These are phyloP conservation scores for Colletotrichum sp. DNA, from an alignment of 2,329 filamentous ascomycete species.

Conservation along the genomic window DNA sequence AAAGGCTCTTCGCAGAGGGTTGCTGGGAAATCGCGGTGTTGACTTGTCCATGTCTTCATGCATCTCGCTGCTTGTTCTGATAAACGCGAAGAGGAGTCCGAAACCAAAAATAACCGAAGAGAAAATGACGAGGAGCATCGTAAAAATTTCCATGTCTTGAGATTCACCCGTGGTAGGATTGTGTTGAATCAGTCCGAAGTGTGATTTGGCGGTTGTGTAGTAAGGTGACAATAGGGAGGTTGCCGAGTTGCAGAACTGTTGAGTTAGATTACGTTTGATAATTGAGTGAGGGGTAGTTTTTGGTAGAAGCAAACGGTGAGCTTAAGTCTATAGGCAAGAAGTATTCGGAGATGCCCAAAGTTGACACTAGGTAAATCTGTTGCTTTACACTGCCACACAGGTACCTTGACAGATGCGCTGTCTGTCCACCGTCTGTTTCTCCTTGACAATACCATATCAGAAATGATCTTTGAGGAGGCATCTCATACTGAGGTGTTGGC, in stretches of 20 bases:
- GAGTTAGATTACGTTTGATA: accelerated
- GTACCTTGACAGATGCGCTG: no score
- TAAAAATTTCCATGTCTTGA: accelerated
- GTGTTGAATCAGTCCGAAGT: accelerated
- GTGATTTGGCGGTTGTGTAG: neutral
- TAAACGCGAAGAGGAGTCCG: neutral
- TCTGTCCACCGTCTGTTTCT: neutral
- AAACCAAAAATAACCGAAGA: neutral
- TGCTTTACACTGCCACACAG: neutral
- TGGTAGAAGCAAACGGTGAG: no score
- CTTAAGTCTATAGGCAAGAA: neutral
- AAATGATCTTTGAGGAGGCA: neutral
- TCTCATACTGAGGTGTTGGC: no score
- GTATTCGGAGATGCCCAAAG: neutral
- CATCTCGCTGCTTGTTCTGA: neutral
- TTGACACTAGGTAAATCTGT: accelerated
- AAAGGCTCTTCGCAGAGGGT: neutral
- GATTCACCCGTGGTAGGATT: accelerated
- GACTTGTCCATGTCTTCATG: neutral
- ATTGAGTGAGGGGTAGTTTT: neutral
- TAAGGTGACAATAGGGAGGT: accelerated
- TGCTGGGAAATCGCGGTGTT: neutral
- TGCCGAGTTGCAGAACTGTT: neutral
- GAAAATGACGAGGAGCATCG: neutral
- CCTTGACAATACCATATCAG: neutral